A percentile compares a stretch with the other conserved stretches of the same genome.
These are phyloP conservation scores for Umbelopsis ramanniana DNA, from an alignment of 192 early-diverging fungal genomes.

Conservation along the genomic window DNA sequence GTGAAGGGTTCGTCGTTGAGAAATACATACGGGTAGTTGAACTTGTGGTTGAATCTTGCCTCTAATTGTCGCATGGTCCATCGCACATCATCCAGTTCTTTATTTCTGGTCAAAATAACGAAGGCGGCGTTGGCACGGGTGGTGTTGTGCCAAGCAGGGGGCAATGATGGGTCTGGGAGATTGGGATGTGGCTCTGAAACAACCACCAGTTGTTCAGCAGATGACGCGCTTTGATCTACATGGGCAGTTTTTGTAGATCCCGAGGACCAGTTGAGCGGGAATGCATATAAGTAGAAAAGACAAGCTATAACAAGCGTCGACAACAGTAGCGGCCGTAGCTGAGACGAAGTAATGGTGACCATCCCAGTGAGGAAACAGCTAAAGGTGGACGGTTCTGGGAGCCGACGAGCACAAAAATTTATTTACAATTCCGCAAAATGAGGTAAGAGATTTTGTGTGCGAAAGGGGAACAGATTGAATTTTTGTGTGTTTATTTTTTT, in stretches of 20 bases:
- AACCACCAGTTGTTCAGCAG: neutral
- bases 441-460: neutral
- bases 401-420: neutral
- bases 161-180: conserved; percentile 16
- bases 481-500: neutral
- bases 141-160: conserved; percentile 35
- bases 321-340: conserved; percentile 6
- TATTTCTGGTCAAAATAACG: conserved; percentile 79
- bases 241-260: neutral
- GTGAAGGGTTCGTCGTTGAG: conserved; percentile 81
- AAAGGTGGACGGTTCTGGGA: neutral
- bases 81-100: conserved; percentile 63
- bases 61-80: conserved; percentile 75
- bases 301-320: neutral
- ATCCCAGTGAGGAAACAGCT: neutral
- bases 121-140: conserved; percentile 63
- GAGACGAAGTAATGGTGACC: conserved; percentile 17
- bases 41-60: conserved; percentile 78
- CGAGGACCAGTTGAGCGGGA: conserved; percentile 4
- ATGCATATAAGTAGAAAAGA: neutral
- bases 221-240: conserved; percentile 15
- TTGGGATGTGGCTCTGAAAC: conserved; percentile 22
- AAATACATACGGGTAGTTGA: conserved; percentile 87
- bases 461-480: neutral
- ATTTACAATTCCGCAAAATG: neutral